Evolutionary conservation across 2,329 filamentous ascomycete genomes (phyloP).

Genomic region (Truncatella angustata): DNA sequence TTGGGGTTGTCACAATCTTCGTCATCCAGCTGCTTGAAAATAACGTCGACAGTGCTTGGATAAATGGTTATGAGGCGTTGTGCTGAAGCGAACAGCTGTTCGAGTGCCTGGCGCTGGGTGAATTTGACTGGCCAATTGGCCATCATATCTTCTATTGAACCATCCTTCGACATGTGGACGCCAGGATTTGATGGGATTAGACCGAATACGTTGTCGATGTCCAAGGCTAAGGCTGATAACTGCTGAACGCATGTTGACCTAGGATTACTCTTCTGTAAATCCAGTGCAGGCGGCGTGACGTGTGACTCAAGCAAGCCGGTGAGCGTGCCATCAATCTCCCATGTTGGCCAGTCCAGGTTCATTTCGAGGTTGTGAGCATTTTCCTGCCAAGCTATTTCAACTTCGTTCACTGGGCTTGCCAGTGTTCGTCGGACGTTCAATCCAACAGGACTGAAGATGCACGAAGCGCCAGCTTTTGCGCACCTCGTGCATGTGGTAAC

Average conservation of each 20-base stretch:
- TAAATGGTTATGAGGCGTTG: constrained; percentile 36
- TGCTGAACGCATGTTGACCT: constrained; percentile 17
- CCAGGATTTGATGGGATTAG: constrained; percentile 16
- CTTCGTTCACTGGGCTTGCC: constrained; percentile 13
- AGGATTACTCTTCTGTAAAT: constrained; percentile 10
- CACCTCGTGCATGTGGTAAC: constrained; percentile 38
- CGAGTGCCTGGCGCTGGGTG: constrained; percentile 26
- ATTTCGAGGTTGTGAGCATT: constrained; percentile 13
- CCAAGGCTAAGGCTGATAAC: constrained; percentile 21
- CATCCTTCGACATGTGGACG: constrained; percentile 24
- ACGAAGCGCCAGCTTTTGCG: constrained; percentile 36
- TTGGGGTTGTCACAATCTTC: constrained; percentile 27
- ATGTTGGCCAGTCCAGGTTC: constrained; percentile 20
- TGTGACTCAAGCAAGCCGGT: neutral
- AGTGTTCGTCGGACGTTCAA: constrained; percentile 14
- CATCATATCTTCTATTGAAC: constrained; percentile 20
- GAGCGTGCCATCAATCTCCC: constrained; percentile 12
- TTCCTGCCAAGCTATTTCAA: constrained; percentile 2
- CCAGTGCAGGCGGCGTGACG: neutral
- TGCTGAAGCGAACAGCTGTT: constrained; percentile 31
- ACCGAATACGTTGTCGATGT: constrained; percentile 24
- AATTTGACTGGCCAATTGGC: constrained; percentile 22
- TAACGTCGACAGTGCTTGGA: constrained; percentile 24
- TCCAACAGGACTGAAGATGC: constrained; percentile 40
- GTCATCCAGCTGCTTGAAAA: constrained; percentile 13